Base-by-base conservation (phyloP, 306 rosid species). In the Potentilla sterilis region DNA sequence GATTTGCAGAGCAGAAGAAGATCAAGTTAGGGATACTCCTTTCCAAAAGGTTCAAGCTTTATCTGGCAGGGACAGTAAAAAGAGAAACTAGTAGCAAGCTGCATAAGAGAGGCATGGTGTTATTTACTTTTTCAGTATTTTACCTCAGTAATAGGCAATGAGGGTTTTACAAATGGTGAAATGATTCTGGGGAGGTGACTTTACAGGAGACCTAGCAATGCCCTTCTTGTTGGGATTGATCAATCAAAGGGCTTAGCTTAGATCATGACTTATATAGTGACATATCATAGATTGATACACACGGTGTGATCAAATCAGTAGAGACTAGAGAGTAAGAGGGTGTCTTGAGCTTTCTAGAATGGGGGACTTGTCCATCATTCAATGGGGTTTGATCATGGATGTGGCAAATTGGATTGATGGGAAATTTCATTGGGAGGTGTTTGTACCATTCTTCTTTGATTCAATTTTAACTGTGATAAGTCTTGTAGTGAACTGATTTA, bases 141-240 rank as follows among this genome's bases (percentile, higher is more conserved):
- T 18, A 37, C 69, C 69, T 37, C 42, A 14, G 41, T 8, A 14
- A 28, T 14, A 38, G 43, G 24, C 49, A 58, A 41, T 42, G 48
- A 42, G 42, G 9, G 41, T 14, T 57, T 42, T 40, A 24, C 54
- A 9, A 38, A 19, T 48, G 44, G 44, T 28, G 2, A 61, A 61
- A 16, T 42, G 77, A 32, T 42, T 59, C 1, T 58, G 69, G 58
- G 55, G 69, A 73, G 24, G 69, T 58, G 77, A 58, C 77, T 41
- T 73, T 58, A 58, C 77, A 48, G 58, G 43, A 42, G 67, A 22
- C 5, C 69, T 0, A 11, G 68, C 43, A 42, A 16, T 5, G 77
- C 18, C 68, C 65, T 59, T 9, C 4, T 24, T 44, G 77, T 11
- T 18, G 52, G 47, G 59, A 51, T 44, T 2, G 46, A 73, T 57